Percentiles rank a stretch among this genome's conserved stretches.
These are phyloP conservation scores for Pneumocystis canis DNA, from an alignment of 1,139 yeast genomes.

Conservation along the genomic window DNA sequence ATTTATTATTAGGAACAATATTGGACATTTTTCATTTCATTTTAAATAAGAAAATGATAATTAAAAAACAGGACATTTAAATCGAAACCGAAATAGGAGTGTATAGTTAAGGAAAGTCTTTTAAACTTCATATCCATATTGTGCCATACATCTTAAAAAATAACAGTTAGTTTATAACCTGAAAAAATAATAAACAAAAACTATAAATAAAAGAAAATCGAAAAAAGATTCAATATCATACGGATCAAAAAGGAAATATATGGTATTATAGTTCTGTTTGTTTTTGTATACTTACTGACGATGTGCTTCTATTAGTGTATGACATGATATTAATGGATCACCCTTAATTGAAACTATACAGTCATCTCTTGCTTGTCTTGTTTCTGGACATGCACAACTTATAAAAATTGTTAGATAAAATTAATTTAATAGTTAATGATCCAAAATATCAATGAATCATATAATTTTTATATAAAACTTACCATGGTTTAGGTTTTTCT, in stretches of 20 bases:
- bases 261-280: too few species aligned
- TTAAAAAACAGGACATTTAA: neutral
- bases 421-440: neutral
- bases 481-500: neutral
- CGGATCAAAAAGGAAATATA: too few species aligned
- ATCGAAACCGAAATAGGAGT: neutral
- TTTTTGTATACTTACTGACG: neutral
- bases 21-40: too few species aligned
- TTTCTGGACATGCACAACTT: neutral
- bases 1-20: too few species aligned
- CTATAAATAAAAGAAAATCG: neutral
- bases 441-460: neutral
- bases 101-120: neutral
- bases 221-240: neutral
- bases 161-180: neutral
- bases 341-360: neutral
- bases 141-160: neutral
- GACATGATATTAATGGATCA: neutral
- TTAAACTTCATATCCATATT: neutral
- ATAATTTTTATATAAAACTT: neutral
- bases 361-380: neutral
- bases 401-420: too few species aligned
- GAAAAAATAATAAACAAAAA: neutral
- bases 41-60: too few species aligned
- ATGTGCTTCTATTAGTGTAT: neutral